phyloP scores from a whole-genome alignment of 2,329 filamentous ascomycete genomes.

The Botryotinia narcissicola region DNA sequence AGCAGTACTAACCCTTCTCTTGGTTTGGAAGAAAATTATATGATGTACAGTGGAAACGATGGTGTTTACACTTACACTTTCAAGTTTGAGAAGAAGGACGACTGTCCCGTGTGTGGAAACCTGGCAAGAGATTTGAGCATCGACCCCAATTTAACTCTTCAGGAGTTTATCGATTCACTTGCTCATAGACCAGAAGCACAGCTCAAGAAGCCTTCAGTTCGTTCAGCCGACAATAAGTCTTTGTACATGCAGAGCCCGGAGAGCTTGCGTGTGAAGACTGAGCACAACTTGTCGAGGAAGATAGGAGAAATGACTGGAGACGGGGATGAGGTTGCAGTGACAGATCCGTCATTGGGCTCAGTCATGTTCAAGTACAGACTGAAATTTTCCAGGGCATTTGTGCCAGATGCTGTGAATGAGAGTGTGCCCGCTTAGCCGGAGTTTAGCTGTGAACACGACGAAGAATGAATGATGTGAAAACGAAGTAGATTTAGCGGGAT shows the following conservation, averaged over 20 bases:
- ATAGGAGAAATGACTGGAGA: slow-evolving; percentile 72
- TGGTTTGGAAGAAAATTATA: slow-evolving; percentile 82
- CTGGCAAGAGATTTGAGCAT: slow-evolving; percentile 72
- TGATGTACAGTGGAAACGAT: slow-evolving; percentile 99
- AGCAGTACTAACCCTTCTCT: slow-evolving; percentile 79
- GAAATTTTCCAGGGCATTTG: slow-evolving; percentile 31
- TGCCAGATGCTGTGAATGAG: not conserved
- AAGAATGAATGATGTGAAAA: slow-evolving; percentile 2
- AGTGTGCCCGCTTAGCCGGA: not conserved
- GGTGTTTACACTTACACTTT: slow-evolving; percentile 97
- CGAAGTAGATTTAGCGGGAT: not conserved
- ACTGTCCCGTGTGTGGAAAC: slow-evolving; percentile 92
- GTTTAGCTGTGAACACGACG: not conserved
- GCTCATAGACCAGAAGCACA: slow-evolving; percentile 84
- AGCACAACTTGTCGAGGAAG: slow-evolving; percentile 77
- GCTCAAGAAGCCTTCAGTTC: slow-evolving; percentile 87
- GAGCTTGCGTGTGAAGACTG: slow-evolving; percentile 78
- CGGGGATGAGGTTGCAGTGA: slow-evolving; percentile 87
- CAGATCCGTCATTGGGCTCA: slow-evolving; percentile 77
- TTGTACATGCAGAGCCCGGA: slow-evolving; percentile 87
- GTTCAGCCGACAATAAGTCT: slow-evolving; percentile 76
- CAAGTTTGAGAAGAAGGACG: slow-evolving; percentile 86
- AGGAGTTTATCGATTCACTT: slow-evolving; percentile 81
- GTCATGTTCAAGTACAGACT: slow-evolving; percentile 39
- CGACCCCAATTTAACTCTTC: slow-evolving; percentile 68